Evolutionary conservation across 306 rosid genomes (phyloP).

Genomic region (Ormosia semicastrata): DNA sequence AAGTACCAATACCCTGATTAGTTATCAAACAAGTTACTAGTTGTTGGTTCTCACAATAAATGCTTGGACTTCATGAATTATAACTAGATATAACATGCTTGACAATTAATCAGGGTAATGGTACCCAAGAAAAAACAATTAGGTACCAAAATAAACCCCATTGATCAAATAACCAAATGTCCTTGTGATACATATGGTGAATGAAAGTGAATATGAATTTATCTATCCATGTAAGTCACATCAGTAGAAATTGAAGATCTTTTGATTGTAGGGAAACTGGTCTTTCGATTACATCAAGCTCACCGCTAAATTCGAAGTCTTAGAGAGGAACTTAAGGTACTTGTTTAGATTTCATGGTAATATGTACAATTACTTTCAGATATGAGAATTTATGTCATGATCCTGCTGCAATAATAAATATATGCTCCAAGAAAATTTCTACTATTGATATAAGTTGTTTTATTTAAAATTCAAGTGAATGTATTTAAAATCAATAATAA

Average conservation of each 20-base stretch:
- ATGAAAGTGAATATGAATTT: background rate
- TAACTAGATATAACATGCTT: no score
- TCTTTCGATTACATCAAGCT: slow-evolving; percentile 61
- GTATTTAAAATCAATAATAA: no score
- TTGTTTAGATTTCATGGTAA: background rate
- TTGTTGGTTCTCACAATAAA: no score
- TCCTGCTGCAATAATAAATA: no score
- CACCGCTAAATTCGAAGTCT: slow-evolving; percentile 56
- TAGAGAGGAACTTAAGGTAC: slow-evolving; percentile 73
- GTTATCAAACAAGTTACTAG: no score
- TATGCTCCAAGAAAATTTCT: no score
- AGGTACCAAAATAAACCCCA: background rate
- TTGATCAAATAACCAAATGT: background rate
- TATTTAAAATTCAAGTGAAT: no score
- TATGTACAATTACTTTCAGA: background rate
- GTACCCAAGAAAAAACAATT: background rate
- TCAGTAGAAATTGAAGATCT: background rate
- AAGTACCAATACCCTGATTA: no score
- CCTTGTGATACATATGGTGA: background rate
- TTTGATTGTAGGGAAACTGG: slow-evolving; percentile 50
- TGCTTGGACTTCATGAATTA: no score
- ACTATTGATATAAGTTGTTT: no score
- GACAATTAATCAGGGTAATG: background rate
- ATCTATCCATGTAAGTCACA: background rate
- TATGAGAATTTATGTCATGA: background rate